A percentile compares a stretch with the other conserved stretches of the same genome.
Conservation (phyloP, 176 grass and related monocot species). For the Lolium rigidum region DNA sequence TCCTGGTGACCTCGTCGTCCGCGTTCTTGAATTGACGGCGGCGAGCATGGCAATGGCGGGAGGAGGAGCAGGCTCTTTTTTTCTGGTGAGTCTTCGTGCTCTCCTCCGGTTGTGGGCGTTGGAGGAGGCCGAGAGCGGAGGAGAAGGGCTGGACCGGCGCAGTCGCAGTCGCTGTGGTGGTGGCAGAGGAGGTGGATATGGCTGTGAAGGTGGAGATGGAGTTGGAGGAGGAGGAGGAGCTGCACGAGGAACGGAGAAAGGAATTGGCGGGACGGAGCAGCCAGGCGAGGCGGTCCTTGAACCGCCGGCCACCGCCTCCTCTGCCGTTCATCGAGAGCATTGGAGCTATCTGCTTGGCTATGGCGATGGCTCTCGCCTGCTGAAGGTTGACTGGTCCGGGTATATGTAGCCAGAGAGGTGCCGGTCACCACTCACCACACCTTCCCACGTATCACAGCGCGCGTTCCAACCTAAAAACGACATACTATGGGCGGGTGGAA, state of each 20-base stretch:
- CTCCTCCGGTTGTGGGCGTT: background rate
- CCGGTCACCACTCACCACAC: too few species aligned
- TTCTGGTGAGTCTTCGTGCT: background rate
- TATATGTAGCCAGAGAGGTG: constrained; percentile 1
- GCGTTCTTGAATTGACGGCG: constrained; percentile 19
- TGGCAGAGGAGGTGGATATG: background rate
- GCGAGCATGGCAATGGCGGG: background rate
- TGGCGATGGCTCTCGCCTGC: background rate
- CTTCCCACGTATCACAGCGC: too few species aligned
- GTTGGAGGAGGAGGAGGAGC: constrained; percentile 48
- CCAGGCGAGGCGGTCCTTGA: constrained; percentile 69
- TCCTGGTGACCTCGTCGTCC: background rate
- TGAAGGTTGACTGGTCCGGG: background rate
- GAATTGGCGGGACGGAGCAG: constrained; percentile 59
- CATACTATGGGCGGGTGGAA: too few species aligned
- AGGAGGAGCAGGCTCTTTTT: background rate
- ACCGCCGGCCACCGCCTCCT: constrained; percentile 22
- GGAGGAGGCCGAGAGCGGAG: constrained; percentile 30
- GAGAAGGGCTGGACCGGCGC: constrained; percentile 31
- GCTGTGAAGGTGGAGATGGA: constrained; percentile 26
- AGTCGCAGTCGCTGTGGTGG: background rate
- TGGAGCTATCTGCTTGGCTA: background rate
- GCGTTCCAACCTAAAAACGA: too few species aligned
- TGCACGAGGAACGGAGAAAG: constrained; percentile 61
- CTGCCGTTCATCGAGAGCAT: constrained; percentile 40